These are phyloP conservation scores for Aspergillus nidulans DNA, from an alignment of 495 filamentous ascomycete genomes.

Conservation along the genomic window DNA sequence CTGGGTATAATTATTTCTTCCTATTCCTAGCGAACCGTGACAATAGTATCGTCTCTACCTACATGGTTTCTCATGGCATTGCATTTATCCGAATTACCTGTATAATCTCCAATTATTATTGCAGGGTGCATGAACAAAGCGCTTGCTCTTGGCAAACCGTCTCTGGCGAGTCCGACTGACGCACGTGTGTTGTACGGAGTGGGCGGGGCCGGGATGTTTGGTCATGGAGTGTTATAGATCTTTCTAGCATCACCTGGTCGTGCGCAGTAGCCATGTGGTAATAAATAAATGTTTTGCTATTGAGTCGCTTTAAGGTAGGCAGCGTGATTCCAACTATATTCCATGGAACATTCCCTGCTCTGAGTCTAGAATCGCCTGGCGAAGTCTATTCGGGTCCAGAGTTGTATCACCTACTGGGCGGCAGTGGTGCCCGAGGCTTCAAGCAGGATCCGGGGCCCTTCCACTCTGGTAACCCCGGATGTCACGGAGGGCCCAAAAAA, in stretches of 20 bases:
- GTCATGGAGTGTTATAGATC: neutral
- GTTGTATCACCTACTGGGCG: neutral
- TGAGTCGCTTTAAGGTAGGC: neutral
- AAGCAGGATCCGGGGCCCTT: too few species aligned
- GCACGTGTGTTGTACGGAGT: neutral
- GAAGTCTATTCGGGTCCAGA: neutral
- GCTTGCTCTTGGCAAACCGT: neutral
- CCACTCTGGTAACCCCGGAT: too few species aligned
- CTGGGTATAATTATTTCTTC: neutral
- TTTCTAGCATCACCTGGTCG: neutral
- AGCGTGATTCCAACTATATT: neutral
- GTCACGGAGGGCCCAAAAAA: too few species aligned
- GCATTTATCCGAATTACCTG: neutral
- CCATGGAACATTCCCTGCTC: neutral
- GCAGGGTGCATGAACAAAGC: neutral
- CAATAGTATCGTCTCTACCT: neutral
- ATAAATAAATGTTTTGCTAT: too few species aligned
- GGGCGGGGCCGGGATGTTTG: neutral
- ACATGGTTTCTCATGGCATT: neutral
- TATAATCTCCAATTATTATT: neutral
- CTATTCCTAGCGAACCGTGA: conserved; percentile 13
- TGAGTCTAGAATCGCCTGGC: neutral
- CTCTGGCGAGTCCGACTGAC: neutral
- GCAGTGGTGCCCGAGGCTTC: neutral
- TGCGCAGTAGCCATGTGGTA: neutral